A percentile compares a stretch with the other conserved stretches of the same genome.
These are phyloP conservation scores for Syzygium jambos DNA, from an alignment of 345 rosid genomes.

Conservation along the genomic window DNA sequence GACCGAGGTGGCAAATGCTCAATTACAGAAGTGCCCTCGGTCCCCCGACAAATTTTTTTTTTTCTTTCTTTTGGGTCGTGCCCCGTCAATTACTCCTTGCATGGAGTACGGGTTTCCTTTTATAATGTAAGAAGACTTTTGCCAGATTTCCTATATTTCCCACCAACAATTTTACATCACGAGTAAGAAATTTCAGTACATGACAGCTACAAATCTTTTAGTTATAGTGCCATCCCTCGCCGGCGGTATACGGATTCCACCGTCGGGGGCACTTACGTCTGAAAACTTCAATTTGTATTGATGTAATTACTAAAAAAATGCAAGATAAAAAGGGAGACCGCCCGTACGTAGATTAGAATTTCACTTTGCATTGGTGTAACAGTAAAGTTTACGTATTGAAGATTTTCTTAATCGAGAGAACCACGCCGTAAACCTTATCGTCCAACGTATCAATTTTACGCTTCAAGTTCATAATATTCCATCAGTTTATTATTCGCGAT, in stretches of 20 bases:
- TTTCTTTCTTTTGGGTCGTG: no score
- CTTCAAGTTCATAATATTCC: background rate
- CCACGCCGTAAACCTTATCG: accelerated
- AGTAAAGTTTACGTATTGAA: background rate
- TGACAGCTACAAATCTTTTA: background rate
- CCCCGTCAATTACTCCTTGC: background rate
- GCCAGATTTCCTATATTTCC: background rate
- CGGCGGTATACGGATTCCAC: accelerated
- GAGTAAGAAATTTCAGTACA: background rate
- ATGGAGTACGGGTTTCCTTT: background rate
- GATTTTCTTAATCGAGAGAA: background rate
- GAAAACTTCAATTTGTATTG: background rate
- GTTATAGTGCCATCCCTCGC: accelerated
- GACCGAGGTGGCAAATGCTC: background rate
- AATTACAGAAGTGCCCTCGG: background rate
- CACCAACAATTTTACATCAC: background rate
- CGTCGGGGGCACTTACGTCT: accelerated
- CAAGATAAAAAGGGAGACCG: background rate
- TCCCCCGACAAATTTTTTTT: background rate
- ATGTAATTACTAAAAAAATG: background rate
- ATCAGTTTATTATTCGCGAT: background rate
- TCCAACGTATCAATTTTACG: background rate
- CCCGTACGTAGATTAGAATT: accelerated
- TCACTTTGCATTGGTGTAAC: background rate
- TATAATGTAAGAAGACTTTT: background rate